phyloP scores from a whole-genome alignment of 441 rosid species.

The Populus hybrid region DNA sequence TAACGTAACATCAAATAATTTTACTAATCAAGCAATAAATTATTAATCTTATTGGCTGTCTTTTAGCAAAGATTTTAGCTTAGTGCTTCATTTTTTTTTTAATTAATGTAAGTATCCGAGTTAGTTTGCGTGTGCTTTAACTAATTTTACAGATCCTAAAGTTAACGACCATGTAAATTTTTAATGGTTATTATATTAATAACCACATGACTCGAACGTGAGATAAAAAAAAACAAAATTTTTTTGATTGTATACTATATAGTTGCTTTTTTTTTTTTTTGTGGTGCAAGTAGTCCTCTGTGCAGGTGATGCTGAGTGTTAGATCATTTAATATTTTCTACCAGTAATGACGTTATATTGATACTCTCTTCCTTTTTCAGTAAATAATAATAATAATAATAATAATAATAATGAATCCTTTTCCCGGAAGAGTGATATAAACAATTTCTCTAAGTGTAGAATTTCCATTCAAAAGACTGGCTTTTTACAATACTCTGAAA shows the following conservation, averaged over 20 bases:
- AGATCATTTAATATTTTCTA: background rate
- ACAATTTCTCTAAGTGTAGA: too few species aligned
- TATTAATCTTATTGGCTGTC: background rate
- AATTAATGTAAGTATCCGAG: accelerated
- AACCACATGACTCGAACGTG: too few species aligned
- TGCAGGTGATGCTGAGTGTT: background rate
- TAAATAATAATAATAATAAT: background rate
- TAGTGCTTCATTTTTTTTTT: background rate
- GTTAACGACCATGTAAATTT: too few species aligned
- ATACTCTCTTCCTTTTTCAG: background rate
- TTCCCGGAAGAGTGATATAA: too few species aligned
- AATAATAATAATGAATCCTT: too few species aligned
- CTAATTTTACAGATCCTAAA: accelerated
- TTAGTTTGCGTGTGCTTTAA: accelerated
- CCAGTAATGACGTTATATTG: background rate
- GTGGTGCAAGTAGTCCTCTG: background rate
- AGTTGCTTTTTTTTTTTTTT: background rate
- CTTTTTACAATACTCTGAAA: too few species aligned
- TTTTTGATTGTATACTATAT: too few species aligned
- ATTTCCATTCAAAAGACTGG: too few species aligned
- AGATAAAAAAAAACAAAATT: too few species aligned
- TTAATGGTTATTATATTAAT: too few species aligned
- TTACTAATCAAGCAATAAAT: background rate
- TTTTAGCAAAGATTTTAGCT: background rate
- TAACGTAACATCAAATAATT: background rate